Evolutionary conservation across 1,284 basidiomycete genomes (phyloP).

Genomic region (Stygiomarasmius scandens): DNA sequence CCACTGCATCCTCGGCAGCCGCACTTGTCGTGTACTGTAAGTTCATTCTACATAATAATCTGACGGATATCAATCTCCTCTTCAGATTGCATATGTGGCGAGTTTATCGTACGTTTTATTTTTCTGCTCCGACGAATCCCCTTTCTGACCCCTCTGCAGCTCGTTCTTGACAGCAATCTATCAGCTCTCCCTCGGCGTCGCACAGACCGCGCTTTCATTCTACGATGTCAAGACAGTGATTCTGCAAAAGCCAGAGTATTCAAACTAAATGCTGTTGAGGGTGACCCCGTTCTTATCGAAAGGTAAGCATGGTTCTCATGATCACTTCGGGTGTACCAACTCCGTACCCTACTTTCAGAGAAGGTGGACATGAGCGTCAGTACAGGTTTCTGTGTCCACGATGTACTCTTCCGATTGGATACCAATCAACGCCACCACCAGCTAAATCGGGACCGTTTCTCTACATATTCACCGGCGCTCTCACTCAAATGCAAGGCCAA

Average conservation of each 20-base stretch:
- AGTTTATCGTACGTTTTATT: slow-evolving; percentile 68
- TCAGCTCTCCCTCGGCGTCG: slow-evolving; percentile 68
- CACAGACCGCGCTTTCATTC: slow-evolving; percentile 73
- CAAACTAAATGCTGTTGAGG: slow-evolving; percentile 71
- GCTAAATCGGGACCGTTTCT: slow-evolving; percentile 71
- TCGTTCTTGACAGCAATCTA: slow-evolving; percentile 79
- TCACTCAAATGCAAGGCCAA: slow-evolving; percentile 79
- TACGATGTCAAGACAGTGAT: slow-evolving; percentile 66
- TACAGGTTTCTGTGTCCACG: slow-evolving; percentile 76
- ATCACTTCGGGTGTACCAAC: neutral
- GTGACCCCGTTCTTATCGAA: slow-evolving; percentile 71
- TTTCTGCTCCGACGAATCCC: too few species aligned
- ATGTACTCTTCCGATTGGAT: slow-evolving; percentile 72
- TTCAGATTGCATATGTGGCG: slow-evolving; percentile 82
- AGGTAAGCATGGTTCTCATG: slow-evolving; percentile 46
- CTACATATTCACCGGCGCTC: slow-evolving; percentile 72
- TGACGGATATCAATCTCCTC: slow-evolving; percentile 14
- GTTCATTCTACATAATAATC: slow-evolving; percentile 26
- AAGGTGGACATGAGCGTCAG: slow-evolving; percentile 73
- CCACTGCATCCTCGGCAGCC: slow-evolving; percentile 76
- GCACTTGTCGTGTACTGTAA: slow-evolving; percentile 79
- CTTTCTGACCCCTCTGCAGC: slow-evolving; percentile 42
- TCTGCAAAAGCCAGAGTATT: slow-evolving; percentile 66
- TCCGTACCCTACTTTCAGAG: slow-evolving; percentile 33
- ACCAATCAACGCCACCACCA: slow-evolving; percentile 73